A percentile compares a stretch with the other conserved stretches of the same genome.
Conservation (phyloP, 2,329 filamentous ascomycete species). For the Fusarium newnesense region DNA sequence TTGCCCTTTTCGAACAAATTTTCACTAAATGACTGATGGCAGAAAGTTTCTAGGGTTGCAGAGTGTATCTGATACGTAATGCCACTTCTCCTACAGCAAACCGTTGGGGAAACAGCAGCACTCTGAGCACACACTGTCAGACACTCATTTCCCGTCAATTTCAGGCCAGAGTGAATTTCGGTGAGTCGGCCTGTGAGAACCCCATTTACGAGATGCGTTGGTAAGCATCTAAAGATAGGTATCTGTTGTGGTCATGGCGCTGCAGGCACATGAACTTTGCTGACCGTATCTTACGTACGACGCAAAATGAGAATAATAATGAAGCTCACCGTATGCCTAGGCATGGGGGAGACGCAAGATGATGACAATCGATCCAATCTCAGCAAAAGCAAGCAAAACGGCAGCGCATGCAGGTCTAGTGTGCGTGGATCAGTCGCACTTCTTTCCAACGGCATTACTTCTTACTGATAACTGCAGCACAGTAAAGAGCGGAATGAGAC, state of each 20-base stretch:
- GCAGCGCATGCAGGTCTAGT: conserved; percentile 14
- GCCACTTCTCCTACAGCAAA: conserved; percentile 11
- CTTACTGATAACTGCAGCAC: background rate
- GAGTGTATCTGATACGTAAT: conserved; percentile 27
- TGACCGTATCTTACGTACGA: conserved; percentile 31
- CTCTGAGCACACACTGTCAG: conserved; percentile 16
- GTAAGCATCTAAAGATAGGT: conserved; percentile 17
- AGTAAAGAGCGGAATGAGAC: background rate
- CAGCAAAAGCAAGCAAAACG: conserved; percentile 35
- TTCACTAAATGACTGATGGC: conserved; percentile 24
- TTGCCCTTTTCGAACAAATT: conserved; percentile 18
- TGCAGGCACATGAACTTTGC: conserved; percentile 18
- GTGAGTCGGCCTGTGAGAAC: conserved; percentile 24
- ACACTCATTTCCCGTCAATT: conserved; percentile 19
- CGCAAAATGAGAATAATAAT: conserved; percentile 19
- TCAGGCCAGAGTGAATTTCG: conserved; percentile 9
- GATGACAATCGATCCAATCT: conserved; percentile 35
- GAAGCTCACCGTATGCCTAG: conserved; percentile 17
- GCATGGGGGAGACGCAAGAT: conserved; percentile 25
- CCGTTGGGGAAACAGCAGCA: conserved; percentile 23
- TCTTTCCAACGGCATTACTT: conserved; percentile 12
- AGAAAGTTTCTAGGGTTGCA: conserved; percentile 9
- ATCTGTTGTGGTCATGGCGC: background rate
- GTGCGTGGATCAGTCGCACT: conserved; percentile 3
- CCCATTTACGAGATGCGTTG: conserved; percentile 2